Evolutionary conservation across 257 asterid species (phyloP).

Genomic region (Oldenlandia corymbosa): DNA sequence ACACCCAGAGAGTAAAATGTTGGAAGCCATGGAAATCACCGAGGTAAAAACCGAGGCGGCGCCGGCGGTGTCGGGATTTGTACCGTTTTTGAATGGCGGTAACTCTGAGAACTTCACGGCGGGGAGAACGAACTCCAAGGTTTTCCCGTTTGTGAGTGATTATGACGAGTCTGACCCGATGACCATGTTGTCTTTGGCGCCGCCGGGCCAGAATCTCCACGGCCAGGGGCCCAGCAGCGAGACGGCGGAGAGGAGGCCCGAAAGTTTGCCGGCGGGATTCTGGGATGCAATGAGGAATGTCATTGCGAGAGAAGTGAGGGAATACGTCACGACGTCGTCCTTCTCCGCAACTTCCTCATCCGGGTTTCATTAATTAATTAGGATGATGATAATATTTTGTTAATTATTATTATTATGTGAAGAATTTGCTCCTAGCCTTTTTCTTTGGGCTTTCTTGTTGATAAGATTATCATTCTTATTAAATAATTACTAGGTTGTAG

Average conservation of each 20-base stretch:
- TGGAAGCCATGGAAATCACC: background rate
- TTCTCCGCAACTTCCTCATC: conserved; percentile 41
- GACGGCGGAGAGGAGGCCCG: conserved; percentile 21
- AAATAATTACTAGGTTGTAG: background rate
- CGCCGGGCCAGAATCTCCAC: conserved; percentile 47
- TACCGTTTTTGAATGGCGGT: conserved; percentile 4
- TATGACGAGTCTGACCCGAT: conserved; percentile 51
- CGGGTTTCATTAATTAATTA: conserved; percentile 36
- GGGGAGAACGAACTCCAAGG: conserved; percentile 3
- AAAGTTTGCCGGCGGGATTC: conserved; percentile 44
- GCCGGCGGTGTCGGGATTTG: too few relatives aligned
- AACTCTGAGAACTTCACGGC: background rate
- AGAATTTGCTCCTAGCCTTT: background rate
- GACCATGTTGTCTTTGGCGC: conserved; percentile 67
- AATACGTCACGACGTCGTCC: conserved; percentile 67
- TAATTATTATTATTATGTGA: background rate
- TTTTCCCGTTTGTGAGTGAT: conserved; percentile 14
- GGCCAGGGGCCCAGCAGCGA: background rate
- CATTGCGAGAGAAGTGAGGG: conserved; percentile 68
- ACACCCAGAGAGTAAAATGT: conserved; percentile 6
- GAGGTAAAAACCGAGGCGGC: conserved; percentile 13
- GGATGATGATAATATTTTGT: background rate
- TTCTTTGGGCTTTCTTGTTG: background rate
- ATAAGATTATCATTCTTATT: background rate
- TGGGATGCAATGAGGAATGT: conserved; percentile 78